phyloP scores from a whole-genome alignment of 2,329 filamentous ascomycete genomes.

The Pseudogymnoascus sp. region DNA sequence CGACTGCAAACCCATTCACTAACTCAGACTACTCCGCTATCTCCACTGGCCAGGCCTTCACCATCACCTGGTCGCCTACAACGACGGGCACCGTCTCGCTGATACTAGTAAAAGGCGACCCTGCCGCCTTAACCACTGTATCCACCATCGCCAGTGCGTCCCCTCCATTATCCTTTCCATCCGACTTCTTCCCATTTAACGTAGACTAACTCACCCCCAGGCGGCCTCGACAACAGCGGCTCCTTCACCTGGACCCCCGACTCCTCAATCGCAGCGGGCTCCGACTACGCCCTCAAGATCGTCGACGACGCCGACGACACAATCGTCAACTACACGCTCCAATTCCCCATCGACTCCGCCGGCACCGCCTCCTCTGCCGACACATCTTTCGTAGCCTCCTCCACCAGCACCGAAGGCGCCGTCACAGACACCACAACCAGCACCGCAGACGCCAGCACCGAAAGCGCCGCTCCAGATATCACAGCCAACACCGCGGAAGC shows the following conservation, averaged over 20 bases:
- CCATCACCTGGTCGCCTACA: slow-evolving; percentile 14
- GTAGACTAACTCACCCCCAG: background rate
- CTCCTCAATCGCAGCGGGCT: slow-evolving; percentile 8
- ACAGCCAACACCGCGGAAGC: background rate
- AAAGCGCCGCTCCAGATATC: background rate
- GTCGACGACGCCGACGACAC: slow-evolving; percentile 17
- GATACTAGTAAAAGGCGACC: slow-evolving; percentile 16
- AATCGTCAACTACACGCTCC: slow-evolving; percentile 20
- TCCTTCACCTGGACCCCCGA: slow-evolving; percentile 13
- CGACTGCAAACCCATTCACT: slow-evolving; percentile 19
- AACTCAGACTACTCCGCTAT: slow-evolving; percentile 14
- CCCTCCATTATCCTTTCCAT: background rate
- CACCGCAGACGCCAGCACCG: background rate
- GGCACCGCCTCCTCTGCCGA: background rate
- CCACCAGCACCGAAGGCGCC: background rate
- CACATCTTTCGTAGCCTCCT: background rate
- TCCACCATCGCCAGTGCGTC: slow-evolving; percentile 14
- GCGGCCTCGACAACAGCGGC: slow-evolving; percentile 11
- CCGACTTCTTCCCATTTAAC: no score
- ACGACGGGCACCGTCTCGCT: slow-evolving; percentile 16
- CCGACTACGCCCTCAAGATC: slow-evolving; percentile 15
- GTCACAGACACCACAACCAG: background rate
- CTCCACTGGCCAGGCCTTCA: slow-evolving; percentile 10
- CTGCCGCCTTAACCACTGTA: slow-evolving; percentile 9
- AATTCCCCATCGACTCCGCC: slow-evolving; percentile 20